Evolutionary conservation across 441 rosid genomes (phyloP).

Genomic region (Bruguiera hainesii): DNA sequence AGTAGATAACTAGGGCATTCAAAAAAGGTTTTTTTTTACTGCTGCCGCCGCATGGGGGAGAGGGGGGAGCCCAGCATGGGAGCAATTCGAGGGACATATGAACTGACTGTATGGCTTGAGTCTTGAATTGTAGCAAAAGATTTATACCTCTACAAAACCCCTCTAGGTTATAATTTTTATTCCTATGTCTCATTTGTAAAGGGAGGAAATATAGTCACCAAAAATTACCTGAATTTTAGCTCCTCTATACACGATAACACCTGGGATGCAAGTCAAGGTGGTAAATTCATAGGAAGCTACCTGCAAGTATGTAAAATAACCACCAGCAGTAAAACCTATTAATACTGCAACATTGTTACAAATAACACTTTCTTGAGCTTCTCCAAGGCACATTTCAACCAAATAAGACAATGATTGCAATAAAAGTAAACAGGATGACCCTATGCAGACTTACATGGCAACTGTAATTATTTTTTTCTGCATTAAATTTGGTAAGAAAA

Average conservation of each 20-base stretch:
- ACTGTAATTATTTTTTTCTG: no score
- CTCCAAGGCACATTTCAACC: neutral
- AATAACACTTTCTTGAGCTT: neutral
- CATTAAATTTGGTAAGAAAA: neutral
- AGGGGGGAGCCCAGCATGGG: no score
- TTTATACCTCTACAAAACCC: neutral
- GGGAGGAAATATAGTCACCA: neutral
- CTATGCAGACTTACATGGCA: no score
- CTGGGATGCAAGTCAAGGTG: slow-evolving; percentile 94
- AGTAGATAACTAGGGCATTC: no score
- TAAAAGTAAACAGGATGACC: no score
- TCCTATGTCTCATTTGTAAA: neutral
- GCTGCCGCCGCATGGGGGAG: no score
- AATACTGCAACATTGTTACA: neutral
- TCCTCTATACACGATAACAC: slow-evolving; percentile 86
- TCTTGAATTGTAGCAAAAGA: no score
- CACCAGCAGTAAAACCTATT: neutral
- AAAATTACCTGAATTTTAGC: slow-evolving; percentile 87
- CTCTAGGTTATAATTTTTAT: neutral
- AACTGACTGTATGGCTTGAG: no score
- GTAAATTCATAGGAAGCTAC: slow-evolving; percentile 99
- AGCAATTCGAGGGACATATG: no score
- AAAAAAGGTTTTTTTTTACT: no score
- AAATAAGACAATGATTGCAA: no score
- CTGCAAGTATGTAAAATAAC: slow-evolving; percentile 31